Base-by-base conservation (phyloP, 2,329 filamentous ascomycete species). In the Botrytis elliptica region DNA sequence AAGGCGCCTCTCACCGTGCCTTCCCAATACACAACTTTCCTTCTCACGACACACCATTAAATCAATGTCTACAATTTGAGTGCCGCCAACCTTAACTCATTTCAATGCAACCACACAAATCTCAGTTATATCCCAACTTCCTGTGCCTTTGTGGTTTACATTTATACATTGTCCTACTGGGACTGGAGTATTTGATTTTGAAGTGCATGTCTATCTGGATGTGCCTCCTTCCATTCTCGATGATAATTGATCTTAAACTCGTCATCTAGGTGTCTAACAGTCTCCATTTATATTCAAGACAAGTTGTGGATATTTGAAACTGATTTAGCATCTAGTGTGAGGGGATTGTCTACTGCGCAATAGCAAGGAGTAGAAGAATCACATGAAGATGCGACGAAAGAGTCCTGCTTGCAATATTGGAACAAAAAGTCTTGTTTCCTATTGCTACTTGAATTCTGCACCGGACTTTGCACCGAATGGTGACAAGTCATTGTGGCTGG, bases 301-400 rank as follows among this genome's bases (percentile, higher is more conserved):
- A 46, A 46, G 7, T n/a, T n/a, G 5, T 55, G 25, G 25, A 14
- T 55, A n/a, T n/a, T n/a, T 16, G 49, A n/a, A n/a, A n/a, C 10
- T n/a, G 1, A n/a, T 25, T 16, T 16, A 12, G 49, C 14, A 5
- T n/a, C 4, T 5, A 16, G 25, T 29, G 12, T 55, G 5, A 29
- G 29, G 6, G 4, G 2, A 7, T 8, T 7, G 1, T 29, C 25
- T n/a, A 55, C 2, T 16, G 5, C 16, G 0, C 25, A 3, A 16
- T 55, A 16, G 52, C 0, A n/a, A 52, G 20, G 25, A 55, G 52
- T 55, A 8, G 25, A 29, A 29, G 6, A 5, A 29, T 3, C 52
- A 16, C 52, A 29, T 29, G 12, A 6, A 29, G 52, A 29, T 29
- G 12, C 14, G 20, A 49, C 20, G 0, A 4, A 22, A 3, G 44